A percentile compares a stretch with the other conserved stretches of the same genome.
Evolutionary conservation across 371 early-diverging fungal species (phyloP).

Genomic region (Polyrhizophydium stewartii): DNA sequence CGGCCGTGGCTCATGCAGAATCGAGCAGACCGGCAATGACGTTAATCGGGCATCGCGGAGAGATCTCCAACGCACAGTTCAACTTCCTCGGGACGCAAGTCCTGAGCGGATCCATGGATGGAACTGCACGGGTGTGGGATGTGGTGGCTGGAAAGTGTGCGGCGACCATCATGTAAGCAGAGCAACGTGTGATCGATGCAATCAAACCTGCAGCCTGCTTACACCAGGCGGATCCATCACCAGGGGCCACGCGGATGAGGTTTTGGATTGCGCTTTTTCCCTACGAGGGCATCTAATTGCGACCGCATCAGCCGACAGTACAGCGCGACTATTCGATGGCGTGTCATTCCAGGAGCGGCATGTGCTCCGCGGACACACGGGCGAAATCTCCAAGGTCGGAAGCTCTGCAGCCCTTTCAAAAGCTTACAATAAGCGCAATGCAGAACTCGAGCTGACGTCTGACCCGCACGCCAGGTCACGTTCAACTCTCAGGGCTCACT

Average conservation of each 20-base stretch:
- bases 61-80: conserved; percentile 30
- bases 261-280: conserved; percentile 29
- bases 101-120: conserved; percentile 36
- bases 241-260: conserved; percentile 38
- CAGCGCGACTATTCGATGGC: conserved; percentile 23
- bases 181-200: not conserved
- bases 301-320: conserved; percentile 31
- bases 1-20: not conserved
- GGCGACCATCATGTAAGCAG: conserved; percentile 19
- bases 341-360: conserved; percentile 10
- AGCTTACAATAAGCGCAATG: not conserved
- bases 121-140: conserved; percentile 36
- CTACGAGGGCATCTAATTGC: conserved; percentile 18
- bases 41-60: conserved; percentile 39
- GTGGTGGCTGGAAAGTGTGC: conserved; percentile 20
- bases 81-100: conserved; percentile 12
- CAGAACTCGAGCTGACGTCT: no score
- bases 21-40: conserved; percentile 6
- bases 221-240: no score
- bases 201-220: not conserved
- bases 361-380: conserved; percentile 23
- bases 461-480: conserved; percentile 11
- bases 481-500: conserved; percentile 32
- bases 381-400: conserved; percentile 37
- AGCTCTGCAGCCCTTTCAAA: no score